Base-by-base conservation (phyloP, 2,329 filamentous ascomycete genomes). In the Fusarium sp. region DNA sequence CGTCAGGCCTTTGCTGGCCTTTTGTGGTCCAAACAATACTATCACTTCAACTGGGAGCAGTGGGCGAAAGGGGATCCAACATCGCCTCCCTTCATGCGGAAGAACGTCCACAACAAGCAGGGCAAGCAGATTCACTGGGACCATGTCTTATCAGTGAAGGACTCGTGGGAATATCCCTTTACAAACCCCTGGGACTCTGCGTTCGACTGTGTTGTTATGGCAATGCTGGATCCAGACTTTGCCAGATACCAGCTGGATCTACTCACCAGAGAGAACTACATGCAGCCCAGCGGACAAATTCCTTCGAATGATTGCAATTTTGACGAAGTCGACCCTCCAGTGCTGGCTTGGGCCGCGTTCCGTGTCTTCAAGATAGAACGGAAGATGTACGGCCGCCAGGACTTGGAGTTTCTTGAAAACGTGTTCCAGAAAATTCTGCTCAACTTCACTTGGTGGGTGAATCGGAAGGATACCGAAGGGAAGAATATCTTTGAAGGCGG, bases 391-490 rank as follows among this genome's bases (percentile, higher is more conserved):
- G 96, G 96, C 48, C 92, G 94, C 39, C 95, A 98, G 81, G 96
- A 98, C 81, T 87, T 98, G 35, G 97, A 98, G 83, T 98, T 98
- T 84, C 88, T 98, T 11, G 97, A 98, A 86, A 91, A 95, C n/a
- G 95, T 98, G 5, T 98, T 98, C 86, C 96, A 98, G 81, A 98
- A 98, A 83, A 85, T 98, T 69, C 86, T 98, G 22, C 87, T 98
- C 73, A 98, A 98, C 85, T 98, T 98, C 83, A 98, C 97, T 5
- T 98, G 97, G 97, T 98, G 96, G 96, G 96, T 98, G n/a, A 98
- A 98, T 82, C 93, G 96, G 68, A 98, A 98, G 84, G 96, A 98
- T 78, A 89, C 90, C 14, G 94, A 98, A 11, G 96, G 95, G 78
- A 98, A 98, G 86, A 98, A 98, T 79, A 93, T 98, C 29, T 98